Evolutionary conservation across 2,329 filamentous ascomycete species (phyloP), one percentile per base, ranked within the genome.

Genomic region (Cyphellophora europaea): DNA sequence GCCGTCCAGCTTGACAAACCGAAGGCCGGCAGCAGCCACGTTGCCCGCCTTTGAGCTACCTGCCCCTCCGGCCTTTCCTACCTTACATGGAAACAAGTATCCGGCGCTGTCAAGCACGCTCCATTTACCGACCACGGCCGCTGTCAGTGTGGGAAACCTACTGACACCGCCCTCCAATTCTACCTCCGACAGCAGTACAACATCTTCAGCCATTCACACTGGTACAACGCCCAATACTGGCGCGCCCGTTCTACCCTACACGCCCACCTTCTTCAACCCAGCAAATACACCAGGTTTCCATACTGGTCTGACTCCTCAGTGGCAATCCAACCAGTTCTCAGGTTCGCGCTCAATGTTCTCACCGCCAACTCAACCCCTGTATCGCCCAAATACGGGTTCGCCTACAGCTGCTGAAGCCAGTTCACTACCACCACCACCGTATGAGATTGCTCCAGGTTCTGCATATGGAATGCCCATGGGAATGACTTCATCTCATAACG

Each of bases 11-110:
- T 77, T 87, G 55, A 74, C 78, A 48, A 71, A 78, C 57, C 74
- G 82, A 52, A 74, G 81, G 58, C 74, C 77, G 53, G 79, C 79
- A 52, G 76, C 80, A 43, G 74, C 73, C 38, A 72, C 72, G 49
- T 69, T 87, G 43, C 79, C 80, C 38, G 71, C 62, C 47, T 83
- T 84, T 53, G 76, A 82, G 52, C 71, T 85, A 33, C 74, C 76
- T 45, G 75, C 79, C 35, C 76, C 77, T 47, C 69, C 72, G 33
- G 63, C 72, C 45, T 42, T 63, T 55, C 57, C 51, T 56, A 55
- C 61, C 49, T 59, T 56, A 56, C 59, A 59, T 32, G 51, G 59
- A 15, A 57, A 71, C 49, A 75, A 74, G 54, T 72, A 69, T 49
- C 58, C 65, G 23, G 54, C 55, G 31, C 41, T 49, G 27, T 46